Conservation (phyloP, 2,329 filamentous ascomycete genomes). For the Coniosporium tulheliwenetii region DNA sequence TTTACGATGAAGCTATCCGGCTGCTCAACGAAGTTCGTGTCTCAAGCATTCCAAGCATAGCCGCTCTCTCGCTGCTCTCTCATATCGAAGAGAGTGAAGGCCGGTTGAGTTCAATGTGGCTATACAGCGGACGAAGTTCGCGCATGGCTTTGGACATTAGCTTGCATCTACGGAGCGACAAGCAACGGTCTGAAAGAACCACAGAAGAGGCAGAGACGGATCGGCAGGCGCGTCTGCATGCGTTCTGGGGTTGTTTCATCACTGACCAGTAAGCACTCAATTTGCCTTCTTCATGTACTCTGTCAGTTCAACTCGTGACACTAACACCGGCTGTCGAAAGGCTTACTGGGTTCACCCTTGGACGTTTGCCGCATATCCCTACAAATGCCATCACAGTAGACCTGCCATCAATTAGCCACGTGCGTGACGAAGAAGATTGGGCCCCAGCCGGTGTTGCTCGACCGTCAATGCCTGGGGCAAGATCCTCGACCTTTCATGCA, state of each 20-base stretch:
- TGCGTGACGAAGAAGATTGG: constrained; percentile 5
- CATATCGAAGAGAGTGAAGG: constrained; percentile 5
- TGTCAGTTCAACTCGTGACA: too few relatives aligned
- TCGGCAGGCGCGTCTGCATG: too few relatives aligned
- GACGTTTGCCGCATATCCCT: too few relatives aligned
- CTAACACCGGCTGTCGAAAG: too few relatives aligned
- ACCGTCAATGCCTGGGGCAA: constrained; percentile 1
- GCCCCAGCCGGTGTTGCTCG: constrained; percentile 1
- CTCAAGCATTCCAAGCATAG: constrained; percentile 4
- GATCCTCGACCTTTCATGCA: constrained; percentile 6
- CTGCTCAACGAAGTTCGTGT: constrained; percentile 3
- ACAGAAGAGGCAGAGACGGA: too few relatives aligned
- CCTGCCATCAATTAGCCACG: constrained; percentile 4
- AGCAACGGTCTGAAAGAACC: too few relatives aligned
- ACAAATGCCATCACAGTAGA: constrained; percentile 1
- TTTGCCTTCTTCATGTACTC: too few relatives aligned
- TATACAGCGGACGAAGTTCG: constrained; percentile 5
- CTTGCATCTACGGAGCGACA: constrained; percentile 2
- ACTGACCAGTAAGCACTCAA: too few relatives aligned
- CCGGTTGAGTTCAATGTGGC: constrained; percentile 5
- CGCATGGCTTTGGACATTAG: constrained; percentile 7
- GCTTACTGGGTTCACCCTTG: too few relatives aligned
- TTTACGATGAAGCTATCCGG: constrained; percentile 4
- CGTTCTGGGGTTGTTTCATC: too few relatives aligned
- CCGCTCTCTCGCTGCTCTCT: constrained; percentile 5